Evolutionary conservation across 306 rosid genomes (phyloP).

Genomic region (Citrullus mucosospermus): DNA sequence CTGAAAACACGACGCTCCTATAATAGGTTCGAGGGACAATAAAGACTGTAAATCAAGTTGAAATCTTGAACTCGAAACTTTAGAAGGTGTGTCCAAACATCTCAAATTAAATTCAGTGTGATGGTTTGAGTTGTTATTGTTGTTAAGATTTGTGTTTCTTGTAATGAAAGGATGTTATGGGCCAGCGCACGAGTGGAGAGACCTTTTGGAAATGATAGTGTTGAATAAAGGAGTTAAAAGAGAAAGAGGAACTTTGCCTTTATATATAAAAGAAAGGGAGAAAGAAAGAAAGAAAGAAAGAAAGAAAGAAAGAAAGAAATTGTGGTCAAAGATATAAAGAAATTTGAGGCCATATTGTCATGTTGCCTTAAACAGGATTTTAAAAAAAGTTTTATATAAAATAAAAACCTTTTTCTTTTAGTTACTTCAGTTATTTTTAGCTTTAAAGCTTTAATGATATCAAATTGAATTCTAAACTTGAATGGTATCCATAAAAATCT

Average conservation of each 20-base stretch:
- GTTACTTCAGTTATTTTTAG: background rate
- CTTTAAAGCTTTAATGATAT: background rate
- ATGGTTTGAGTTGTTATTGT: background rate
- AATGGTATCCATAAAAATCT: no score
- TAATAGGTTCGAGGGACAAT: background rate
- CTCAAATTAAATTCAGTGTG: background rate
- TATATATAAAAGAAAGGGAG: background rate
- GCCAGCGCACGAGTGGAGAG: background rate
- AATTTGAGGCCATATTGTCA: background rate
- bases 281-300: background rate
- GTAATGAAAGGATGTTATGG: constrained; percentile 5
- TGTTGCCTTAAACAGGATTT: background rate
- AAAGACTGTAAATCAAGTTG: background rate
- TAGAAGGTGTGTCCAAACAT: background rate
- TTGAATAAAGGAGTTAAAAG: background rate
- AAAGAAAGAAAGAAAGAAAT: background rate
- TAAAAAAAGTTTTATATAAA: background rate
- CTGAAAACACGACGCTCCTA: background rate
- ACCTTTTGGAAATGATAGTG: background rate
- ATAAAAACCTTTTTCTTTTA: background rate
- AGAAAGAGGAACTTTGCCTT: background rate
- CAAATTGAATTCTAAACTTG: background rate
- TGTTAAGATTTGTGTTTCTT: background rate
- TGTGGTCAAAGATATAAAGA: constrained; percentile 11
- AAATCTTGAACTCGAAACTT: background rate